These are phyloP conservation scores for Trichoderma sp. DNA, from an alignment of 2,329 filamentous ascomycete genomes.

Conservation along the genomic window DNA sequence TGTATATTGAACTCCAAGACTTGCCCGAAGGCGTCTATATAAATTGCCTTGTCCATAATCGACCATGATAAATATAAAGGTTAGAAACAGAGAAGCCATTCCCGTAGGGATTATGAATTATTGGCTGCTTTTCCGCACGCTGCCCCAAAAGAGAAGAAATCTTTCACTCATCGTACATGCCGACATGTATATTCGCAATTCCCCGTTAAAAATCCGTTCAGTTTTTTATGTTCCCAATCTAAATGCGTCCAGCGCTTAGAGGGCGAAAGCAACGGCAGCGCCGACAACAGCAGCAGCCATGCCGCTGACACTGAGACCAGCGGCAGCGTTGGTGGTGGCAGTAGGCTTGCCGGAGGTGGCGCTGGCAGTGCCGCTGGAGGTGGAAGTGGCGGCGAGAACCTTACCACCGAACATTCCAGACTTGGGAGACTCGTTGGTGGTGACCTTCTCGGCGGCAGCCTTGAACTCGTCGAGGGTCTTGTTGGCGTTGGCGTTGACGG, in stretches of 20 bases:
- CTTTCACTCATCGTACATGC: slow-evolving; percentile 16
- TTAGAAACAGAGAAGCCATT: slow-evolving; percentile 8
- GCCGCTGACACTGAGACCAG: slow-evolving; percentile 8
- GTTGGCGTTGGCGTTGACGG: slow-evolving; percentile 26
- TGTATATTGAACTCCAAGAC: background rate
- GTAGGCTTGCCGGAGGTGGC: slow-evolving; percentile 7
- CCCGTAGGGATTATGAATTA: slow-evolving; percentile 11
- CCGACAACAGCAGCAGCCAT: slow-evolving; percentile 19
- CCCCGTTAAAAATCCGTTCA: background rate
- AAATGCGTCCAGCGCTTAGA: background rate
- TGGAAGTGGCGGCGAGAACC: background rate
- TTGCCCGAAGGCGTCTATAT: slow-evolving; percentile 16
- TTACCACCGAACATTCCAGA: slow-evolving; percentile 18
- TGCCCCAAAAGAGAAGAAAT: background rate
- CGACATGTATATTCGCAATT: slow-evolving; percentile 10
- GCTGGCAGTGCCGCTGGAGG: slow-evolving; percentile 1
- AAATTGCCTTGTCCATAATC: slow-evolving; percentile 4
- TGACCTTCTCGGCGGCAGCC: slow-evolving; percentile 13
- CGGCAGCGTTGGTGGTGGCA: slow-evolving; percentile 12
- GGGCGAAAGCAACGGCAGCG: slow-evolving; percentile 25
- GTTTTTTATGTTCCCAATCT: background rate
- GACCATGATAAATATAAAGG: slow-evolving; percentile 6
- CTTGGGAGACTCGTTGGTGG: slow-evolving; percentile 16
- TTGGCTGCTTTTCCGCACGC: slow-evolving; percentile 10
- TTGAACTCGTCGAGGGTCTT: slow-evolving; percentile 26